phyloP scores from a whole-genome alignment of 345 rosid species.

The Syzygium grande region DNA sequence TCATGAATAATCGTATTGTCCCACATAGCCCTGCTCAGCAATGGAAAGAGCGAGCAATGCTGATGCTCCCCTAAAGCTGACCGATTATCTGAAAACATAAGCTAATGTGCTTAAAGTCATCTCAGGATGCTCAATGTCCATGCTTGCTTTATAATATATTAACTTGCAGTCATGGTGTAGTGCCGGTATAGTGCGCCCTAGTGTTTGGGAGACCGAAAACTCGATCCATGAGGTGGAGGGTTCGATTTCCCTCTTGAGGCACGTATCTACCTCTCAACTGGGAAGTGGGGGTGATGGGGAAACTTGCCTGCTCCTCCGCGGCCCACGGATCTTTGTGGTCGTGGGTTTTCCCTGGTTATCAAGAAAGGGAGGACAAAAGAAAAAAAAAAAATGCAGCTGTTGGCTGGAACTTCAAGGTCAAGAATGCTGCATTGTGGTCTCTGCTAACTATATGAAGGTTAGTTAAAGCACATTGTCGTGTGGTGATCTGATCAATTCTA shows the following conservation, averaged over 20 bases:
- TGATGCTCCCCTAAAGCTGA: not conserved
- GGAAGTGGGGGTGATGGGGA: not conserved
- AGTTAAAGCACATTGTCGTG: not conserved
- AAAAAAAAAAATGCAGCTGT: not conserved
- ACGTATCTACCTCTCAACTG: not conserved
- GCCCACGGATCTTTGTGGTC: rapidly evolving
- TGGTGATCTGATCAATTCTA: not conserved
- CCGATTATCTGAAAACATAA: not conserved
- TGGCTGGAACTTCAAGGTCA: not conserved
- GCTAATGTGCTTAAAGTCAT: not conserved
- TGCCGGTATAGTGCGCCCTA: not conserved
- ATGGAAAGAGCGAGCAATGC: not conserved
- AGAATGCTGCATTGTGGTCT: not conserved
- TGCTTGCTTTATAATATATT: not conserved
- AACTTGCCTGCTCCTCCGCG: not conserved
- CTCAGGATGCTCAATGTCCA: not conserved
- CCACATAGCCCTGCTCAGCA: not conserved
- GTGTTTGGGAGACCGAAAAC: not conserved
- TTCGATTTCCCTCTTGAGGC: not conserved
- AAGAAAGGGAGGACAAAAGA: not conserved
- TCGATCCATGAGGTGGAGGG: not conserved
- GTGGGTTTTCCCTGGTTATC: not conserved
- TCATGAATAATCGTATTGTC: not conserved
- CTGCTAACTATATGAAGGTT: not conserved
- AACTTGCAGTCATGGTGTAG: not conserved